Evolutionary conservation across 2,329 filamentous ascomycete genomes (phyloP).

Genomic region (Ceratocystis diversiconidia): DNA sequence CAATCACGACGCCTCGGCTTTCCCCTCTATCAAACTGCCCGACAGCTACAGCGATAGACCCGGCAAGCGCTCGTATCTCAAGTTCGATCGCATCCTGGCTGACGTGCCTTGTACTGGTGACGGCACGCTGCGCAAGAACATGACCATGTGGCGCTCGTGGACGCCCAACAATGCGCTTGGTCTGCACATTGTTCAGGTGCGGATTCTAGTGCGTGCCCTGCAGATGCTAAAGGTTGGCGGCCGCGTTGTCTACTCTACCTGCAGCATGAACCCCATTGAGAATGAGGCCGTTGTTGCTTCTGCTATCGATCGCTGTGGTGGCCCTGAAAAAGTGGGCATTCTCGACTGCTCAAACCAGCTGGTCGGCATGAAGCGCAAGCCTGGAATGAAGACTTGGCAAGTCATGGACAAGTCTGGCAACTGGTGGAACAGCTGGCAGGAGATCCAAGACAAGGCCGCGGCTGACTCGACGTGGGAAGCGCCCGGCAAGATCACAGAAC

Average conservation of each 20-base stretch:
- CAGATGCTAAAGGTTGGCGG: slow-evolving; percentile 95
- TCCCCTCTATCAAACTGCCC: slow-evolving; percentile 79
- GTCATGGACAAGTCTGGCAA: slow-evolving; percentile 77
- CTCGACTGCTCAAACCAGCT: slow-evolving; percentile 70
- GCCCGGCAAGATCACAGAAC: slow-evolving; percentile 57
- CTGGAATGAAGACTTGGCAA: slow-evolving; percentile 71
- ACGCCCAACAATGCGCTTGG: slow-evolving; percentile 74
- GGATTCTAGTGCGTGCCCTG: slow-evolving; percentile 80
- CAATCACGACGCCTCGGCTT: slow-evolving; percentile 94
- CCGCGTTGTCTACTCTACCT: slow-evolving; percentile 92
- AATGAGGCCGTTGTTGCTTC: slow-evolving; percentile 85
- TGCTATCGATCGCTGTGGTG: slow-evolving; percentile 82
- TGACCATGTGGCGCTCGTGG: slow-evolving; percentile 92
- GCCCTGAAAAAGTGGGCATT: slow-evolving; percentile 64
- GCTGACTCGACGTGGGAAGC: slow-evolving; percentile 38
- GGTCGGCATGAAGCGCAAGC: slow-evolving; percentile 57
- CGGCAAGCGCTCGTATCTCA: slow-evolving; percentile 57
- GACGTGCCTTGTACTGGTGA: slow-evolving; percentile 97
- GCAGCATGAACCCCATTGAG: slow-evolving; percentile 96
- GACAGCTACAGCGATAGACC: slow-evolving; percentile 40
- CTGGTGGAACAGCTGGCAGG: slow-evolving; percentile 68
- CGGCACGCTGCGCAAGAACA: slow-evolving; percentile 85
- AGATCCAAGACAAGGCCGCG: slow-evolving; percentile 57
- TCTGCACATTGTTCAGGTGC: slow-evolving; percentile 70
- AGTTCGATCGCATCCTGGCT: slow-evolving; percentile 90